Base-by-base conservation (phyloP, 148 eudicot species). In the Nyssa sinensis region DNA sequence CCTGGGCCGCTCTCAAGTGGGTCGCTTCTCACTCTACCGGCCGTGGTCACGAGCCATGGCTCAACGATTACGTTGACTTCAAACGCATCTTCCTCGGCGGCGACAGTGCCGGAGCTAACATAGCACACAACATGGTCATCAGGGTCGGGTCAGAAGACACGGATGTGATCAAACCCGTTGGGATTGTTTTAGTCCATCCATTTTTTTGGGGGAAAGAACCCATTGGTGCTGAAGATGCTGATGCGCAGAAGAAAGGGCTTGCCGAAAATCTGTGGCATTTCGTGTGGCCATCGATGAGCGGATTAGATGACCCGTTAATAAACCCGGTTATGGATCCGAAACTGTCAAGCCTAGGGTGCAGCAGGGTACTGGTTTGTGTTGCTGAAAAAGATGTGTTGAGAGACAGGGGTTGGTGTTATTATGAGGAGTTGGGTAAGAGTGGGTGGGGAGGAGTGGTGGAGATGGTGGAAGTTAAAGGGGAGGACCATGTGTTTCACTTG, bases 81-180 rank as follows among this genome's bases (percentile, higher is more conserved):
- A 10, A 63, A 1, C 67, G 78, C 13, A 66, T 89, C 24, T 85
- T 74, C 47, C 53, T 89, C 8, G 84, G 83, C 1, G 93, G 93
- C 9, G 93, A 89, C 33, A 89, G 93, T 58, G 89, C 91, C 0
- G 93, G 93, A 1, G 93, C 76, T 0, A 87, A 72, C 60, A 87
- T 87, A 19, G 68, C 79, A 1, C 82, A 79, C 44, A 64, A 74
- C 30, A 35, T 85, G 61, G 83, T 73, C 3, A 67, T 83, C 1
- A 17, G 78, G 17, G 61, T 76, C 13, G 81, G 79, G n/a, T 41
- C 21, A 6, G 35, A 75, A 4, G 47, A 34, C 0, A 27, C 71
- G 41, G 41, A 35, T 1, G 62, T 31, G 12, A 19, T 47, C 29
- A 57, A 64, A 10, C 58, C 75, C 4, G 47, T 66, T 17, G 81